phyloP scores from a whole-genome alignment of 352 stramenopile genomes.

The Phytophthora cactorum region DNA sequence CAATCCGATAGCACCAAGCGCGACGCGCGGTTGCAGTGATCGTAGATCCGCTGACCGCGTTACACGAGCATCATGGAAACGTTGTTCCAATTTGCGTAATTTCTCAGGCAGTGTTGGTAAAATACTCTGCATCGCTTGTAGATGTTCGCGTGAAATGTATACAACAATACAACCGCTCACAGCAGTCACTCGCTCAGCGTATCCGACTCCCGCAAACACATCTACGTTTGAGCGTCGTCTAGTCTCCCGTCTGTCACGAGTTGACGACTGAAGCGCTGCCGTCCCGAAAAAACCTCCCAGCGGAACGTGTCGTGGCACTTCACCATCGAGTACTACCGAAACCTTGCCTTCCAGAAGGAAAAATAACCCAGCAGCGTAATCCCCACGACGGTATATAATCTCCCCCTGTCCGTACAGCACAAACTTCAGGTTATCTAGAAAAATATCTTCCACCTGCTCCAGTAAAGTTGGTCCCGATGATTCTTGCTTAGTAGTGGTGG shows the following conservation, averaged over 20 bases:
- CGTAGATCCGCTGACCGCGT: slow-evolving; percentile 40
- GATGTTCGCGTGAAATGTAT: slow-evolving; percentile 51
- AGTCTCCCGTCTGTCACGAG: slow-evolving; percentile 9
- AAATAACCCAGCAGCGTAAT: slow-evolving; percentile 56
- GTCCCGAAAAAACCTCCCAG: slow-evolving; percentile 60
- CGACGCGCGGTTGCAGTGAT: slow-evolving; percentile 22
- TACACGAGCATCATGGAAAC: slow-evolving; percentile 38
- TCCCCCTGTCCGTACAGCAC: slow-evolving; percentile 65
- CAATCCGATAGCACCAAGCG: slow-evolving; percentile 18
- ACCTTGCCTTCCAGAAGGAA: slow-evolving; percentile 63
- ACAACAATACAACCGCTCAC: slow-evolving; percentile 65
- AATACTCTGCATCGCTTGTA: slow-evolving; percentile 43
- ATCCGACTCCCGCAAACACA: slow-evolving; percentile 23
- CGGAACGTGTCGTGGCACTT: slow-evolving; percentile 36
- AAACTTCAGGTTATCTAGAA: slow-evolving; percentile 66
- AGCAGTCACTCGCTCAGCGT: slow-evolving; percentile 49
- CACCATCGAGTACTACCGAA: slow-evolving; percentile 30
- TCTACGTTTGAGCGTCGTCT: slow-evolving; percentile 17
- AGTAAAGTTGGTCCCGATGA: slow-evolving; percentile 13
- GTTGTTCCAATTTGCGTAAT: slow-evolving; percentile 40
- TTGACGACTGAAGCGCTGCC: slow-evolving; percentile 33
- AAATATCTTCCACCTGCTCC: slow-evolving; percentile 48
- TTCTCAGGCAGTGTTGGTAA: slow-evolving; percentile 37
- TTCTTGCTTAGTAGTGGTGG: slow-evolving; percentile 1
- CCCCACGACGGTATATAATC: slow-evolving; percentile 61